phyloP scores from a whole-genome alignment of 2,329 filamentous ascomycete species.

The Xylaria sp. region DNA sequence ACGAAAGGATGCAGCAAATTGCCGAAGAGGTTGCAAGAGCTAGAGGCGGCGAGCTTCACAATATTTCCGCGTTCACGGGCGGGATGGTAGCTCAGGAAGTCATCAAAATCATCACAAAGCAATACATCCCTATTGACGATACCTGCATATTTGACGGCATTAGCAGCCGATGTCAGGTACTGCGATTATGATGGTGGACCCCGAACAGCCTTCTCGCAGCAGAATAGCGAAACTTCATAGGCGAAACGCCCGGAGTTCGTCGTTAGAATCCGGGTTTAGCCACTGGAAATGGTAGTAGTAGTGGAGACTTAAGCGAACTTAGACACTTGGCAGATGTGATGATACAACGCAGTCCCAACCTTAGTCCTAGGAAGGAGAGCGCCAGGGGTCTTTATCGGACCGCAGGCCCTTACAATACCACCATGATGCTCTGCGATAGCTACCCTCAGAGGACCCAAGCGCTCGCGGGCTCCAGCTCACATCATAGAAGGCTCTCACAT shows the following conservation, averaged over 20 bases:
- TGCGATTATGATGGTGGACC: slow-evolving; percentile 53
- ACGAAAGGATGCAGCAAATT: slow-evolving; percentile 58
- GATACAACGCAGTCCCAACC: slow-evolving; percentile 40
- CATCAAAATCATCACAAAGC: slow-evolving; percentile 83
- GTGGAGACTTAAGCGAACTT: slow-evolving; percentile 37
- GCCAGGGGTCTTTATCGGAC: slow-evolving; percentile 42
- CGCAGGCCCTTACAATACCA: slow-evolving; percentile 45
- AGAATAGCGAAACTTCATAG: slow-evolving; percentile 33
- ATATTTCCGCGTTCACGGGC: slow-evolving; percentile 84
- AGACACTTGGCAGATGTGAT: slow-evolving; percentile 38
- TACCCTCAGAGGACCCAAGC: slow-evolving; percentile 24
- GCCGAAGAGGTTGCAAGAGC: slow-evolving; percentile 75
- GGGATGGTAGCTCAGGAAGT: slow-evolving; percentile 97
- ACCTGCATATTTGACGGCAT: slow-evolving; percentile 75
- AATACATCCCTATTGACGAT: slow-evolving; percentile 74
- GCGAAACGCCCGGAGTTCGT: slow-evolving; percentile 37
- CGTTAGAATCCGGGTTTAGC: slow-evolving; percentile 42
- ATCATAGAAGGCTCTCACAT: slow-evolving; percentile 25
- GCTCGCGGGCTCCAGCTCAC: slow-evolving; percentile 24
- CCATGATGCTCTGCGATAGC: slow-evolving; percentile 30
- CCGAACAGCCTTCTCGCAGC: slow-evolving; percentile 26
- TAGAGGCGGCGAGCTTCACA: slow-evolving; percentile 86
- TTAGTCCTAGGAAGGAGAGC: slow-evolving; percentile 29
- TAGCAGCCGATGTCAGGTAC: slow-evolving; percentile 63
- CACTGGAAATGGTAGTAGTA: slow-evolving; percentile 37